These are phyloP conservation scores for Epichloe bromicola DNA, from an alignment of 2,329 filamentous ascomycete genomes.

Conservation along the genomic window DNA sequence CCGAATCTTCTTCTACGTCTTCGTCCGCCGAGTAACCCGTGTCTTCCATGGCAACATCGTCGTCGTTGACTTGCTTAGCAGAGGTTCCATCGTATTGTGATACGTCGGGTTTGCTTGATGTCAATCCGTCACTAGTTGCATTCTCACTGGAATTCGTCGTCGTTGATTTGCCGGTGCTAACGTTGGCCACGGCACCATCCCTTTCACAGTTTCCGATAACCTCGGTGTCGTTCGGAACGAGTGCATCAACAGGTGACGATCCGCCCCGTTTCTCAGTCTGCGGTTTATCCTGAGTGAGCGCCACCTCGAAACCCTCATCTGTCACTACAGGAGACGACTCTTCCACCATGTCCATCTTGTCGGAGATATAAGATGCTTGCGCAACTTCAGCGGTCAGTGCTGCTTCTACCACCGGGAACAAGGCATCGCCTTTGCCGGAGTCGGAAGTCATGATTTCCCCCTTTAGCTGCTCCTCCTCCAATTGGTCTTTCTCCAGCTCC, in stretches of 20 bases:
- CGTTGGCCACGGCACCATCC: neutral
- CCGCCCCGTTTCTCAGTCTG: neutral
- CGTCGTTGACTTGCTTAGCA: neutral
- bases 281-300: neutral
- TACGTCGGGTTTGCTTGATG: neutral
- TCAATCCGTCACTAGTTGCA: neutral
- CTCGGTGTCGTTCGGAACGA: neutral
- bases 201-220: neutral
- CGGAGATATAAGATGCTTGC: neutral
- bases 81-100: neutral
- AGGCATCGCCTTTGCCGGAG: slow-evolving; percentile 8
- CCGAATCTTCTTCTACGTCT: slow-evolving; percentile 19
- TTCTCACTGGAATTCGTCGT: neutral
- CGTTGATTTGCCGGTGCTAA: neutral
- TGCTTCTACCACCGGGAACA: neutral
- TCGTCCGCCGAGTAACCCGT: slow-evolving; percentile 26
- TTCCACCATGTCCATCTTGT: neutral
- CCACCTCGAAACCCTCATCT: neutral
- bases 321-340: neutral
- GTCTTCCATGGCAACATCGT: slow-evolving; percentile 11
- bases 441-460: slow-evolving; percentile 13
- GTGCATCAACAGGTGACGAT: neutral
- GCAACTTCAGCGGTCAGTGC: neutral
- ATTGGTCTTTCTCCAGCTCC: slow-evolving; percentile 29
- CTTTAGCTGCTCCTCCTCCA: slow-evolving; percentile 21